Evolutionary conservation across 208 protist genomes (phyloP).

Genomic region (Trypanosoma avium): DNA sequence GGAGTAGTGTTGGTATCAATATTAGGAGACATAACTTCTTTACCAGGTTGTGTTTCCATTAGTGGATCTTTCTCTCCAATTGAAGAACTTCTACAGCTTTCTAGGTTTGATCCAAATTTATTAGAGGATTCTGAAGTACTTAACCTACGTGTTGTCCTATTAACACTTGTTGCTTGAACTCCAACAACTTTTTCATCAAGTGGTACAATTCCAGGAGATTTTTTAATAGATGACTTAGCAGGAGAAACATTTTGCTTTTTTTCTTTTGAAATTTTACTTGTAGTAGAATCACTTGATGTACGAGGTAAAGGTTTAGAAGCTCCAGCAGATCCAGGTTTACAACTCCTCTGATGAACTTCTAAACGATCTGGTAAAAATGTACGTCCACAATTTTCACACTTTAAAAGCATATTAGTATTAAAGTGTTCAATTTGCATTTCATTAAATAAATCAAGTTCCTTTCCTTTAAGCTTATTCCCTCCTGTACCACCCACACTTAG

Average conservation of each 20-base stretch:
- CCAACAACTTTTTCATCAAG: not conserved
- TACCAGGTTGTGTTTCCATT: not conserved
- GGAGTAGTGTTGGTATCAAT: not conserved
- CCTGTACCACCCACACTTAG: constrained; percentile 1
- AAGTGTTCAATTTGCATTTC: constrained; percentile 74
- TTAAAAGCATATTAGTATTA: constrained; percentile 59
- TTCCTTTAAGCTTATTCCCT: constrained; percentile 18
- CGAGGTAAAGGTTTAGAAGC: constrained; percentile 37
- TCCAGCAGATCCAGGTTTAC: constrained; percentile 57
- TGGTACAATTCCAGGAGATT: not conserved
- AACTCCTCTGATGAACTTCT: constrained; percentile 85
- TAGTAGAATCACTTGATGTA: not conserved
- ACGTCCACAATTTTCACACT: constrained; percentile 88
- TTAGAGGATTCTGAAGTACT: not conserved
- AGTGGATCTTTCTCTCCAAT: constrained; percentile 10
- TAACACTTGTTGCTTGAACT: not conserved
- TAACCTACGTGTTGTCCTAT: not conserved
- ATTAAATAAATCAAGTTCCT: constrained; percentile 76
- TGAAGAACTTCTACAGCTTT: not conserved
- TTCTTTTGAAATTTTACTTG: not conserved
- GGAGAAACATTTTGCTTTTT: not conserved
- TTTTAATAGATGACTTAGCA: not conserved
- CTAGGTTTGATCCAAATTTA: not conserved
- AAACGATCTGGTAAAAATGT: constrained; percentile 91
- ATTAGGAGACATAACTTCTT: not conserved